Conservation (phyloP, 2,329 filamentous ascomycete species). For the Eurotiales sp. region DNA sequence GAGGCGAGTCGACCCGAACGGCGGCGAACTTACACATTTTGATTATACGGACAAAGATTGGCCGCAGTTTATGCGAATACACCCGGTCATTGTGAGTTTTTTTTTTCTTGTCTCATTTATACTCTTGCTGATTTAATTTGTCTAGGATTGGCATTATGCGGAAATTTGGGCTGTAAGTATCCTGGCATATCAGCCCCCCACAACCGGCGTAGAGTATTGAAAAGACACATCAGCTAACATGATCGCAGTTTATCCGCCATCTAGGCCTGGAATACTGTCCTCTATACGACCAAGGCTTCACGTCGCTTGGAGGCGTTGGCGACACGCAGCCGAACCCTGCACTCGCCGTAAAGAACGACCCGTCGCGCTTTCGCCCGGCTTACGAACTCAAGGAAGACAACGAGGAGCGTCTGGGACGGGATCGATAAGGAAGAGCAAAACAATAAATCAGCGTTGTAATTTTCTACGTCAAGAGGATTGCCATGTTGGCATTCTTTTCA, state of each 20-base stretch:
- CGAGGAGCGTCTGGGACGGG: slow-evolving; percentile 15
- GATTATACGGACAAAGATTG: slow-evolving; percentile 84
- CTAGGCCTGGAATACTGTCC: slow-evolving; percentile 78
- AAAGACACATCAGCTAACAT: background rate
- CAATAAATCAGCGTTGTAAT: no score
- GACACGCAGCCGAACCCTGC: slow-evolving; percentile 85
- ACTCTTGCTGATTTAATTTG: background rate
- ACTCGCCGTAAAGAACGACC: slow-evolving; percentile 4
- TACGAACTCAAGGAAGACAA: slow-evolving; percentile 17
- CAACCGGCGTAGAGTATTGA: background rate
- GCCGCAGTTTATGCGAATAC: slow-evolving; percentile 88
- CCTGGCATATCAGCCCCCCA: background rate
- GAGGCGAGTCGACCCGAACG: slow-evolving; percentile 86
- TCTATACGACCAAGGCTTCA: slow-evolving; percentile 86
- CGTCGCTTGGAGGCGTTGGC: slow-evolving; percentile 81
- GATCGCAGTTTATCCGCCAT: slow-evolving; percentile 57
- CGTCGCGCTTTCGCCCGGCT: slow-evolving; percentile 13
- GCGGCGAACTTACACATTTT: slow-evolving; percentile 72
- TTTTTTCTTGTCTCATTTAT: background rate
- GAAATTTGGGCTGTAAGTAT: slow-evolving; percentile 75
- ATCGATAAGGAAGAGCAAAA: background rate
- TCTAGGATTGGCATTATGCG: slow-evolving; percentile 83
- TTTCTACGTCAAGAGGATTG: no score
- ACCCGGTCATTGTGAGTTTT: slow-evolving; percentile 67
- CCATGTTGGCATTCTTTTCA: no score